Evolutionary conservation across 371 early-diverging fungal species (phyloP).

Genomic region (Nematocida minor): DNA sequence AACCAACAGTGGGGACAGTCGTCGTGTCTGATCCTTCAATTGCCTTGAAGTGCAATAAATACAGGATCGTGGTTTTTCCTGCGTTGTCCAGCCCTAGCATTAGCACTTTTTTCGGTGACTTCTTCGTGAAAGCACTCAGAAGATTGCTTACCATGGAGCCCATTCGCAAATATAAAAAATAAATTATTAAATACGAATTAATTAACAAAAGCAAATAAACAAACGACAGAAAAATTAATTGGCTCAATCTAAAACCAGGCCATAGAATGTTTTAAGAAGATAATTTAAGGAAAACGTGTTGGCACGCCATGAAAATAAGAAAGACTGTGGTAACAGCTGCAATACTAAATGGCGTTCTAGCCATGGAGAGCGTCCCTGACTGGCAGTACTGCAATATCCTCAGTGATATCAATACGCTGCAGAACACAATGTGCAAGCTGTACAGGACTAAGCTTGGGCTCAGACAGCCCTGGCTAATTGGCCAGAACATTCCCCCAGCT

Average conservation of each 20-base stretch:
- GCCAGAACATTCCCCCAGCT: slow-evolving; percentile 19
- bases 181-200: slow-evolving; percentile 32
- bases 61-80: slow-evolving; percentile 71
- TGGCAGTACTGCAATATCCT: not conserved
- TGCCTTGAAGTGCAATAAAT: slow-evolving; percentile 82
- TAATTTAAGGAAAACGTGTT: slow-evolving; percentile 24
- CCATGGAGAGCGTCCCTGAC: not conserved
- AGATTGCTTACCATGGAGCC: slow-evolving; percentile 47
- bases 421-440: slow-evolving; percentile 1
- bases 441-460: not conserved
- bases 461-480: slow-evolving; percentile 42
- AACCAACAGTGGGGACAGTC: slow-evolving; percentile 83
- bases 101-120: slow-evolving; percentile 55
- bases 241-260: not conserved
- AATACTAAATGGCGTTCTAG: not conserved
- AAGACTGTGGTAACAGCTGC: not conserved
- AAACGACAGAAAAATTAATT: not conserved
- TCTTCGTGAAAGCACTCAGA: slow-evolving; percentile 22
- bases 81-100: slow-evolving; percentile 73
- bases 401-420: not conserved
- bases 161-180: slow-evolving; percentile 46
- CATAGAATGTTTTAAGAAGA: slow-evolving; percentile 19
- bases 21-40: slow-evolving; percentile 70
- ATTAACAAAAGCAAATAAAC: not conserved
- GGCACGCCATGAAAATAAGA: not conserved